A percentile compares a stretch with the other conserved stretches of the same genome.
phyloP scores from a whole-genome alignment of 768 basidiomycete species.

The Serendipita indica region DNA sequence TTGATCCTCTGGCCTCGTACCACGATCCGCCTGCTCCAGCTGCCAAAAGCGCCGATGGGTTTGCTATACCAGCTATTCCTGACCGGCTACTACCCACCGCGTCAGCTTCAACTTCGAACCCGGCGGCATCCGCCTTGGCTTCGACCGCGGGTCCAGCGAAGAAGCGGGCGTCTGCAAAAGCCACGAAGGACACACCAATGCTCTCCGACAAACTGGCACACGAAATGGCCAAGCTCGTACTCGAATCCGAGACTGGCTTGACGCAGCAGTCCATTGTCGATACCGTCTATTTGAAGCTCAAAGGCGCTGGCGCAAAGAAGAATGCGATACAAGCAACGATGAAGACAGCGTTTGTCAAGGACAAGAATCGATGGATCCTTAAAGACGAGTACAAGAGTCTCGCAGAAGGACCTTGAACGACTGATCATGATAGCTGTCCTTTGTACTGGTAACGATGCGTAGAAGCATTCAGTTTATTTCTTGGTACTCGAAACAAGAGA shows the following conservation, averaged over 20 bases:
- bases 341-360: conserved; percentile 56
- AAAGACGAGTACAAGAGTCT: conserved; percentile 22
- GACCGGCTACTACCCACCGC: conserved; percentile 11
- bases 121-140: conserved; percentile 12
- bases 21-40: conserved; percentile 16
- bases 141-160: conserved; percentile 13
- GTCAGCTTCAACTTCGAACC: background rate
- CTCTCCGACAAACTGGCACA: conserved; percentile 29
- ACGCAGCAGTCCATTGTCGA: conserved; percentile 40
- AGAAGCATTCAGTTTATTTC: too few species aligned
- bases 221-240: conserved; percentile 47
- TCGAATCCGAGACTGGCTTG: conserved; percentile 37
- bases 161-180: conserved; percentile 10
- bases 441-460: too few species aligned
- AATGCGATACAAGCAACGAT: conserved; percentile 72
- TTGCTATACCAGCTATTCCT: conserved; percentile 22
- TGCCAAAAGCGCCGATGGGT: conserved; percentile 6
- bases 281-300: conserved; percentile 53
- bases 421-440: too few species aligned
- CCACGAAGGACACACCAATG: conserved; percentile 31
- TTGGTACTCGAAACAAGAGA: too few species aligned
- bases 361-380: conserved; percentile 58
- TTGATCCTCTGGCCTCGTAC: conserved; percentile 61
- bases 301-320: conserved; percentile 62
- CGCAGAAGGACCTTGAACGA: background rate